Base-by-base conservation (phyloP, 495 filamentous ascomycete species). In the Xylaria scruposa region DNA sequence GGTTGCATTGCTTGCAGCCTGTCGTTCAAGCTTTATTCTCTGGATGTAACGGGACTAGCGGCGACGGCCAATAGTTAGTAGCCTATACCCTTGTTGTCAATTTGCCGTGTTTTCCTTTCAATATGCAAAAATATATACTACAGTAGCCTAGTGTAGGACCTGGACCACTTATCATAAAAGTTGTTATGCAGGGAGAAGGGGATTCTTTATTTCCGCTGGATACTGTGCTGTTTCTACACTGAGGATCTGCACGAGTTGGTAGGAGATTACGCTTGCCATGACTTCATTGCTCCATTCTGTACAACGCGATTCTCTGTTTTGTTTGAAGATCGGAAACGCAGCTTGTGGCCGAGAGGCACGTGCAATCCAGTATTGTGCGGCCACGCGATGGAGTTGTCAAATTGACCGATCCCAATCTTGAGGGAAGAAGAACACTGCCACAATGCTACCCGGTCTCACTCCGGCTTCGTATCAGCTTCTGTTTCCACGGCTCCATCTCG, bases 391-490 rank as follows among this genome's bases (percentile, higher is more conserved):
- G 58, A 38, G 58, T n/a, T n/a, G 58, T 38, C 56, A 38, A 47
- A 65, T 65, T 44, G 46, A 49, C 40, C 21, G 26, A 56, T 56
- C n/a, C 26, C 7, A 46, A 65, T 40, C 44, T 65, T 47, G 66
- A 51, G 66, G 66, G 46, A 59, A 36, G 36, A 38, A 38, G 36
- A 38, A 38, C 66, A 68, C 66, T 58, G 66, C 66, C 66, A 58
- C 38, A 42, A 8, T 42, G 38, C 38, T 9, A 42, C 58, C n/a
- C 33, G 53, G 53, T 56, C 53, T 31, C 13, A 56, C 65, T 56
- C 24, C 47, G 21, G 65, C 29, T 68, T 59, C 36, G 66, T 68
- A 68, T 68, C 66, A 68, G 49, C 17, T 59, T 68, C 42, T 33
- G 49, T 68, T 68, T 59, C 54, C 66, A 56, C 12, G 12, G 7